Evolutionary conservation across 768 basidiomycete genomes (phyloP), one percentile per base, ranked within the genome.

Genomic region (Rubroboletus satanas): DNA sequence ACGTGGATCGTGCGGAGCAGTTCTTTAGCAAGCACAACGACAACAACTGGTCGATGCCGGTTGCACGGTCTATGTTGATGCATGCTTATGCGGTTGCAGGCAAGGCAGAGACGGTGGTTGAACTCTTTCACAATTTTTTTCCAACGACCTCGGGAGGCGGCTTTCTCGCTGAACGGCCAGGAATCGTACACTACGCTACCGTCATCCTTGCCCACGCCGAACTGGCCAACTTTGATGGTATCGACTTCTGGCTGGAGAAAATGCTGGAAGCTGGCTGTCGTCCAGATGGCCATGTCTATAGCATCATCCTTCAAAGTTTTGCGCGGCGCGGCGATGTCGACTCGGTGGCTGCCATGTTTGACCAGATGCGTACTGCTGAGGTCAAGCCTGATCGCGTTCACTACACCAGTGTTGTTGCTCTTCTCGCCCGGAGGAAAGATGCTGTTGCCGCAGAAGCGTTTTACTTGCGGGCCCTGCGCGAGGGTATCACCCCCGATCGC

Each of bases 321-420:
- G 79, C 83, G 11, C 66, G 69, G 37, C 74, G 74, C 12, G 82
- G 81, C 15, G 84, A 88, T 55, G 58, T 84, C n/a, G 70, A 76
- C 12, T 71, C 79, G 15, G 76, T 86, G 46, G 67, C 75, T 15
- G 59, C 67, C 9, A 66, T 85, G 7, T 73, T 90, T 54, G 67
- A 79, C 35, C 78, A 84, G 66, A 89, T 95, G 88, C 78, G 79
- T 44, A 60, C 66, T 3, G 71, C 74, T 4, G 75, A 78, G 2
- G 51, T 84, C 18, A 51, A 62, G 36, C 83, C 84, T 8, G 77
- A 80, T 45, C 63, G 58, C 7, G 72, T 78, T 37, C 74, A 83
- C 10, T 94, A 89, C 66, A 88, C 86, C 10, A 79, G 77, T 8
- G 73, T 92, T 53, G 79, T 94, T 59, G 71, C 78, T n/a, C 74